phyloP scores from a whole-genome alignment of 2,329 filamentous ascomycete species.

The Epichloe gansuensis region DNA sequence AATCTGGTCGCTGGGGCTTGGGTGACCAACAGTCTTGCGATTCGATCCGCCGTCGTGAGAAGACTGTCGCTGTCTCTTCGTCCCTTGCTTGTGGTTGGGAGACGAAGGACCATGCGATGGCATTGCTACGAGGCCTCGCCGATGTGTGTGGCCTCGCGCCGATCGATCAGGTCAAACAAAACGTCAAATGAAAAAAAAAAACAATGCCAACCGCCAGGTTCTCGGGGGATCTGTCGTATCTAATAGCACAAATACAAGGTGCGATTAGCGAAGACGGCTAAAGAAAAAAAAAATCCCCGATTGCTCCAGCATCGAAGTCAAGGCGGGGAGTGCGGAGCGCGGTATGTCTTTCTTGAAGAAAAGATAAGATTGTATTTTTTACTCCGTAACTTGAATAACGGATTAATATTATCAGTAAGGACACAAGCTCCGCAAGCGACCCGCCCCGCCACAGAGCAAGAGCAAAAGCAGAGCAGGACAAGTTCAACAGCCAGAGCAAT shows the following conservation, averaged over 20 bases:
- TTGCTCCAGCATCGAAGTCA: too few species aligned
- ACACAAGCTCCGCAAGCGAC: too few species aligned
- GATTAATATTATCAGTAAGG: too few species aligned
- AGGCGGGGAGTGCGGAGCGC: too few species aligned
- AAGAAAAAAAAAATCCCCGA: background rate
- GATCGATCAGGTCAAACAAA: background rate
- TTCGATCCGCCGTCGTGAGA: constrained; percentile 36
- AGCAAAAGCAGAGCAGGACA: too few species aligned
- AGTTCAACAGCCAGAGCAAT: too few species aligned
- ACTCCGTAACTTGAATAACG: too few species aligned
- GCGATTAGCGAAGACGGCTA: background rate
- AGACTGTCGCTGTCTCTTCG: constrained; percentile 44
- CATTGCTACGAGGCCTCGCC: constrained; percentile 15
- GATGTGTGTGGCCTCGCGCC: background rate
- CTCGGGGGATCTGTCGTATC: background rate
- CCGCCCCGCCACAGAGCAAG: too few species aligned
- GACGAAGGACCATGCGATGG: constrained; percentile 37
- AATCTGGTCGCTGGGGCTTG: constrained; percentile 21
- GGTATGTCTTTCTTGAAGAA: too few species aligned
- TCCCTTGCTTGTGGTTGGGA: constrained; percentile 33
- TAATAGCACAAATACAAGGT: background rate
- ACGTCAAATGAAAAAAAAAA: background rate
- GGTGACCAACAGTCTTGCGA: constrained; percentile 13
- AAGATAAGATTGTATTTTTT: too few species aligned
- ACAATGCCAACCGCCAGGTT: background rate